phyloP scores from a whole-genome alignment of 1,284 basidiomycete species.

The Naganishia cerealis region DNA sequence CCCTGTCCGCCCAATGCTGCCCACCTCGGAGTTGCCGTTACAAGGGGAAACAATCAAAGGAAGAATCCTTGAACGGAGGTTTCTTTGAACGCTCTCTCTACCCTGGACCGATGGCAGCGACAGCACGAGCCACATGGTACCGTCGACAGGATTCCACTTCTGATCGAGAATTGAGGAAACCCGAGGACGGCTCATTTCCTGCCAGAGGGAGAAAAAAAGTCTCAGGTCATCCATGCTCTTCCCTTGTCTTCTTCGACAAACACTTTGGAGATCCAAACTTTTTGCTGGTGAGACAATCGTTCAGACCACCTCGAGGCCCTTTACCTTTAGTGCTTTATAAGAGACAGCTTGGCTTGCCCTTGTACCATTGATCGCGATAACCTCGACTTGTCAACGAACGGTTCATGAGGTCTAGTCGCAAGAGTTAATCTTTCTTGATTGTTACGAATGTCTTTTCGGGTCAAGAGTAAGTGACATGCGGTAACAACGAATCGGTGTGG shows the following conservation, averaged over 20 bases:
- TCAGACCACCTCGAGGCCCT: no score
- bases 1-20: not conserved
- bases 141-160: conserved; percentile 12
- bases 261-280: conserved; percentile 6
- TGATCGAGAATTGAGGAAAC: conserved; percentile 1
- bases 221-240: not conserved
- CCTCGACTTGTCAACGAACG: not conserved
- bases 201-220: not conserved
- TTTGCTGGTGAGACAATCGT: not conserved
- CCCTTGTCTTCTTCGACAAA: conserved; percentile 15
- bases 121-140: not conserved
- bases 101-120: no score
- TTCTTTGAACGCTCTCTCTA: not conserved
- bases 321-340: not conserved
- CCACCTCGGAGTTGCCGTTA: not conserved
- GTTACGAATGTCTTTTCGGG: conserved; percentile 18
- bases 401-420: not conserved
- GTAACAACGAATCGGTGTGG: not conserved
- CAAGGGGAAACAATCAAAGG: not conserved
- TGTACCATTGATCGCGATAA: no score
- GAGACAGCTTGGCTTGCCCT: not conserved
- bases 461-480: conserved; percentile 4
- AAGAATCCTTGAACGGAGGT: conserved; percentile 8
- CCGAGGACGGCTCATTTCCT: not conserved
- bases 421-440: not conserved